Conservation (phyloP, 169 alveolate species). For the Plasmodium sp. region DNA sequence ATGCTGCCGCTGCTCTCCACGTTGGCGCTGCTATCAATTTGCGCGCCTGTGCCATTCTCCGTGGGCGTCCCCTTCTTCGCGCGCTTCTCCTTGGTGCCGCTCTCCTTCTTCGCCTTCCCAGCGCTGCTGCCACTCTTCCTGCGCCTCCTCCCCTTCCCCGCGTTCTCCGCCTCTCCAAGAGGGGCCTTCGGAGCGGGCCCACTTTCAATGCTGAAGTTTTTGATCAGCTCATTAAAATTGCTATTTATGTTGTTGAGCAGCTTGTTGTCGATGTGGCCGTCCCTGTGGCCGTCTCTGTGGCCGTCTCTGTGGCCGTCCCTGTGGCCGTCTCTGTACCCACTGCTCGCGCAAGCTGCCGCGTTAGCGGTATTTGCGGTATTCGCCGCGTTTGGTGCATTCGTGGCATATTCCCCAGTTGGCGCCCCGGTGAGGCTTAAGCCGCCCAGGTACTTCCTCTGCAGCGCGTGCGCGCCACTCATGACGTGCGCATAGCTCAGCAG, state of each 20-base stretch:
- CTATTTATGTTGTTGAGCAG: conserved; percentile 1
- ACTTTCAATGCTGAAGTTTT: conserved; percentile 14
- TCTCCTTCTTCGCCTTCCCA: neutral
- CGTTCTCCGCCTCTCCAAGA: neutral
- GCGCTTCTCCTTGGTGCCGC: neutral
- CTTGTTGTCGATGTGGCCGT: neutral
- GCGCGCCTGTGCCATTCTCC: neutral
- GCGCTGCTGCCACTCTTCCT: neutral
- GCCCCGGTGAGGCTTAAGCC: neutral
- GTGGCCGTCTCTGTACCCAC: neutral
- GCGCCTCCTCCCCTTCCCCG: neutral
- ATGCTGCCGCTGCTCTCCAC: neutral
- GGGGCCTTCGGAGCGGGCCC: neutral
- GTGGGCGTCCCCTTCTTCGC: neutral
- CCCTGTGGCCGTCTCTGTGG: neutral
- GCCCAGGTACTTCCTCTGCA: neutral
- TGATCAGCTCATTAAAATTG: conserved; percentile 1
- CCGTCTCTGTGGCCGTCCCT: neutral
- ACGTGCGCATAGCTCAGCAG: conserved; percentile 11
- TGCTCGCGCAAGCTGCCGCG: neutral
- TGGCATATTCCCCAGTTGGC: neutral
- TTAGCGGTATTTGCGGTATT: neutral
- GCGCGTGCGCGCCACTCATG: neutral
- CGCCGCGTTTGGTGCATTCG: neutral
- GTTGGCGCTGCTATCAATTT: neutral